These are phyloP conservation scores for Spathaspora hagerdaliae DNA, from an alignment of 805 yeast species.

Conservation along the genomic window DNA sequence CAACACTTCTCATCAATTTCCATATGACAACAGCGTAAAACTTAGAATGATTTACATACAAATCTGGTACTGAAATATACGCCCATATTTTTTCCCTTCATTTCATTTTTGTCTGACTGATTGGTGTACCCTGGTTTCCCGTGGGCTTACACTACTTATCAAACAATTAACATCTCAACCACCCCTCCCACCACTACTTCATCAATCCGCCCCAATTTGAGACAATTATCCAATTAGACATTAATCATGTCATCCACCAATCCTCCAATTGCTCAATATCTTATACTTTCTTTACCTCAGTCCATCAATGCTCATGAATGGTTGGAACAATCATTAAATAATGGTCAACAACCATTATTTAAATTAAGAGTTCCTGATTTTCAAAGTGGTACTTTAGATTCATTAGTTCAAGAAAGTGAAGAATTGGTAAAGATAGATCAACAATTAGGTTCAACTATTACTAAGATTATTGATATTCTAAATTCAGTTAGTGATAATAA, in stretches of 20 bases:
- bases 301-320: conserved; percentile 46
- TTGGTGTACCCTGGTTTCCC: no score
- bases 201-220: no score
- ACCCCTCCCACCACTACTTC: no score
- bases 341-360: conserved; percentile 56
- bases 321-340: conserved; percentile 52
- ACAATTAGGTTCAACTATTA: conserved; percentile 66
- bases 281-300: conserved; percentile 59
- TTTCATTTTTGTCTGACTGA: no score
- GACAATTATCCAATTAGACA: no score
- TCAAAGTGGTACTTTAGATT: conserved; percentile 92
- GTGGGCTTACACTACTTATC: no score
- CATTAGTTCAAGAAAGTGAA: conserved; percentile 85
- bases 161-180: no score
- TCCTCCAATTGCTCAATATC: conserved; percentile 35
- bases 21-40: no score
- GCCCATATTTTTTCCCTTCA: no score
- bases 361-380: conserved; percentile 72
- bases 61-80: no score
- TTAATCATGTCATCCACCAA: neutral
- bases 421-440: conserved; percentile 78
- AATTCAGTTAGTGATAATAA: conserved; percentile 29
- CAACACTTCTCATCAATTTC: no score
- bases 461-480: conserved; percentile 75
- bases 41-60: no score